Conservation (phyloP, 768 basidiomycete genomes). For the Lactarius sp. region DNA sequence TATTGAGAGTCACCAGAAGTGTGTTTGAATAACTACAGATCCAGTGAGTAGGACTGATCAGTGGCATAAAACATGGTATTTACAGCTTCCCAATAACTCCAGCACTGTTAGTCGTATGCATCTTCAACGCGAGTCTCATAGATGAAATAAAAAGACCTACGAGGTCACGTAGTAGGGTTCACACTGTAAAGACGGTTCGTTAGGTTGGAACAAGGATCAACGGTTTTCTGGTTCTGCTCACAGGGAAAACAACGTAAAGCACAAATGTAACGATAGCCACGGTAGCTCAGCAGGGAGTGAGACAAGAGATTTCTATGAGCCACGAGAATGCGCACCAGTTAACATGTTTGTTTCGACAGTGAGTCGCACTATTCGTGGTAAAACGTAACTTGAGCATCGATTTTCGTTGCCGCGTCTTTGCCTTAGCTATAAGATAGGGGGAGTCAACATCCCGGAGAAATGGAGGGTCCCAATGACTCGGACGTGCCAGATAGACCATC, state of each 20-base stretch:
- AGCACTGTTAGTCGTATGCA: slow-evolving; percentile 14
- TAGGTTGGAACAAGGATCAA: neutral
- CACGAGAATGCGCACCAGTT: slow-evolving; percentile 13
- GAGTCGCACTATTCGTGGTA: slow-evolving; percentile 27
- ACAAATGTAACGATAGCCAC: slow-evolving; percentile 9
- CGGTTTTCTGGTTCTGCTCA: neutral
- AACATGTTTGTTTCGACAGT: slow-evolving; percentile 29
- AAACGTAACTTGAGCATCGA: slow-evolving; percentile 7
- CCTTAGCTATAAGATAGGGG: neutral
- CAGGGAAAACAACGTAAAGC: slow-evolving; percentile 16
- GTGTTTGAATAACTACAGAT: slow-evolving; percentile 26
- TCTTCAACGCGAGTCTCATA: neutral
- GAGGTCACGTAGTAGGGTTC: slow-evolving; percentile 8
- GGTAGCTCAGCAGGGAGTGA: slow-evolving; percentile 7
- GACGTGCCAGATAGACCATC: slow-evolving; percentile 8
- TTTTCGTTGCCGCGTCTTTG: neutral
- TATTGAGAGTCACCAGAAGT: slow-evolving; percentile 28
- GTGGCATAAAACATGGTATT: neutral
- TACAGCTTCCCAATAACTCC: slow-evolving; percentile 27
- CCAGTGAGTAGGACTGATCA: neutral
- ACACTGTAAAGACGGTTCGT: neutral
- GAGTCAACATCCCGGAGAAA: neutral
- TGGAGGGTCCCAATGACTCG: neutral
- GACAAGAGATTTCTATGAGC: neutral
- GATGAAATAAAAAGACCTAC: neutral